Conservation (phyloP, 1,284 basidiomycete species). For the Marasmius oreades region DNA sequence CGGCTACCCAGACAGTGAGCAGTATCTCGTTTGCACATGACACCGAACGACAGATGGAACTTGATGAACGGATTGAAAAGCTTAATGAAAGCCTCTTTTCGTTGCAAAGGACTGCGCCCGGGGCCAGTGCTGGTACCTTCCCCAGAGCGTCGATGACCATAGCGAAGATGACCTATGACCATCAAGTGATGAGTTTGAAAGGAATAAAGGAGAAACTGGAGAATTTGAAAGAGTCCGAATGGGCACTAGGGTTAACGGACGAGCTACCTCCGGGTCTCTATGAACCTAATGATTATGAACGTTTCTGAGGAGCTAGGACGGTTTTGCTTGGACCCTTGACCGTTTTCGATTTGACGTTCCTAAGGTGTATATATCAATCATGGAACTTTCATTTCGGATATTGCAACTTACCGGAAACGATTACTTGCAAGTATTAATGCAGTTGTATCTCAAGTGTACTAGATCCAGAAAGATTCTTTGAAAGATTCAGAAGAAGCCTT, state of each 20-base stretch:
- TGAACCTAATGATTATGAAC: neutral
- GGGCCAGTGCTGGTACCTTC: neutral
- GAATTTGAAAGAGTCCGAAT: neutral
- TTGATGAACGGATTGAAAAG: constrained; percentile 12
- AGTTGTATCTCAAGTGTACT: no score
- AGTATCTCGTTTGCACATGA: constrained; percentile 9
- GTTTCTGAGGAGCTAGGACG: no score
- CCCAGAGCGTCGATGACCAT: constrained; percentile 4
- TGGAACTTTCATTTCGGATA: no score
- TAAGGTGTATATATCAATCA: no score
- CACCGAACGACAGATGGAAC: constrained; percentile 14
- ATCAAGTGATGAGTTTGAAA: constrained; percentile 9
- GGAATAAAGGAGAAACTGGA: neutral
- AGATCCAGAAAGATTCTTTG: no score
- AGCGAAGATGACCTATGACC: constrained; percentile 13
- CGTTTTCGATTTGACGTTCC: no score
- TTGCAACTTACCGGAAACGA: no score
- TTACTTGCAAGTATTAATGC: no score
- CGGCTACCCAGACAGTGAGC: constrained; percentile 9
- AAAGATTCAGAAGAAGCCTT: no score
- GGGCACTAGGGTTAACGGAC: neutral
- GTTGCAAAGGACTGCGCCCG: neutral
- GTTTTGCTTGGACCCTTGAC: no score
- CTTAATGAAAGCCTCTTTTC: constrained; percentile 8
- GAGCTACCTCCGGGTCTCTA: neutral